Evolutionary conservation across 2,329 filamentous ascomycete genomes (phyloP).

Genomic region (Colletotrichum coccodes): DNA sequence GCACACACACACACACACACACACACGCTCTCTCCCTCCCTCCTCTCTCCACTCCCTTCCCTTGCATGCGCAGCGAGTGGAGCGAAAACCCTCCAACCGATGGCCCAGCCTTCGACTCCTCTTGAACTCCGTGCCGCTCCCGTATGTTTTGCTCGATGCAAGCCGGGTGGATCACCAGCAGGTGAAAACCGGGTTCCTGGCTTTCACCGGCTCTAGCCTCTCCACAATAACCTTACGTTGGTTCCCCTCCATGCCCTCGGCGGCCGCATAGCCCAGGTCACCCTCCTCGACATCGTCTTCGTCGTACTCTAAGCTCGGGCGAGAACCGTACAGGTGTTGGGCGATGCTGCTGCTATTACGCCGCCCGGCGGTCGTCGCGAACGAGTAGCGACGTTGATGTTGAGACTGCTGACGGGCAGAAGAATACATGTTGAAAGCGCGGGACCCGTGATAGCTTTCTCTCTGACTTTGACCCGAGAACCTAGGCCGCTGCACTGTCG

Average conservation of each 20-base stretch:
- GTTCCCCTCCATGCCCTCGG: constrained; percentile 92
- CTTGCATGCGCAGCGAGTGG: constrained; percentile 17
- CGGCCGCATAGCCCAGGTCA: constrained; percentile 93
- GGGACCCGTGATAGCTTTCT: constrained; percentile 49
- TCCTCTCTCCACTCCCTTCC: not conserved
- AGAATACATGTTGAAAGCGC: constrained; percentile 55
- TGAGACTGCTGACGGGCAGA: constrained; percentile 50
- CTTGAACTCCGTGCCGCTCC: constrained; percentile 9
- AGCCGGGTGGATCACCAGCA: constrained; percentile 76
- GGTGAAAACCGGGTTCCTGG: constrained; percentile 93
- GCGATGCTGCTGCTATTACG: constrained; percentile 62
- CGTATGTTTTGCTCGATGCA: constrained; percentile 21
- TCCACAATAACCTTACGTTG: constrained; percentile 97
- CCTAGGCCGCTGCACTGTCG: constrained; percentile 18
- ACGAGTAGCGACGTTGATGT: constrained; percentile 65
- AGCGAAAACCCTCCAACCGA: constrained; percentile 16
- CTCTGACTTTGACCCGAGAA: constrained; percentile 24
- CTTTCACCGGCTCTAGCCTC: constrained; percentile 93
- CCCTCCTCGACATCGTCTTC: constrained; percentile 86
- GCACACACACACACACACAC: not conserved
- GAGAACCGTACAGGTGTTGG: constrained; percentile 59
- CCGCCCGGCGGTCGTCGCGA: constrained; percentile 58
- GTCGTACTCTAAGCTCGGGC: constrained; percentile 42
- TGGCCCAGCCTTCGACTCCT: constrained; percentile 3
- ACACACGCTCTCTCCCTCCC: not conserved